Evolutionary conservation across 2,329 filamentous ascomycete species (phyloP), one percentile per base, ranked within the genome.

Genomic region (Erysiphe pulchra): DNA sequence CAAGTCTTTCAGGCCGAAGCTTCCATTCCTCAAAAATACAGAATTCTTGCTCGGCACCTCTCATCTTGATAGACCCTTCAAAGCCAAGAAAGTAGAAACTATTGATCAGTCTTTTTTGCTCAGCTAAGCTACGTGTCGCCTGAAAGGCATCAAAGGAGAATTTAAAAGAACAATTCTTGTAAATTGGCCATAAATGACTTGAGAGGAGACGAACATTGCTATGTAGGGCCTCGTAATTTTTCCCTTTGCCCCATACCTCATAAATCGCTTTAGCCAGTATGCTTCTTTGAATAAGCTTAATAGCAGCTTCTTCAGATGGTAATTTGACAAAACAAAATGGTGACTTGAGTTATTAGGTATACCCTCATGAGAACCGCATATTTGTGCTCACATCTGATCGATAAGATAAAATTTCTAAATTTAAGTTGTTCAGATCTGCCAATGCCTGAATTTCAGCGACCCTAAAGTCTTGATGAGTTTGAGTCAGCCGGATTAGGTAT

Each of bases 381-480:
- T 16, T 12, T 31, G 24, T 34, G 62, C 77, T 60, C 70, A 92
- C 85, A 60, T 76, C 69, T 50, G 76, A 64, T 49, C 70, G 70
- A 60, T 95, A 94, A 8, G 67, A 71, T n/a, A 87, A 54, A 49
- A 94, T 69, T 52, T 81, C 69, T 45, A 94, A 58, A 20, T 77
- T 62, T 33, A 90, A 65, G 10, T 68, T 68, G 47, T 76, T 71
- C 5, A 87, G 59, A 10, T 73, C 64, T 4, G 84, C 85, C 17
- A 98, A 66, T 20, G 90, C 77, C 56, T 87, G 66, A 13, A 93
- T 71, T 61, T 98, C 90, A 2, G 86, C 74, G 47, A 75, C 67
- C 36, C 87, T 79, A 59, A 98, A 98, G n/a, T 74, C 79, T 64
- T 94, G 84, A 60, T 95, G 86, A 48, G 72, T 68, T 61, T 95